Percentiles rank a stretch among this genome's conserved stretches.
Conservation (phyloP, 345 rosid genomes). For the Arabidopsis arenosa region DNA sequence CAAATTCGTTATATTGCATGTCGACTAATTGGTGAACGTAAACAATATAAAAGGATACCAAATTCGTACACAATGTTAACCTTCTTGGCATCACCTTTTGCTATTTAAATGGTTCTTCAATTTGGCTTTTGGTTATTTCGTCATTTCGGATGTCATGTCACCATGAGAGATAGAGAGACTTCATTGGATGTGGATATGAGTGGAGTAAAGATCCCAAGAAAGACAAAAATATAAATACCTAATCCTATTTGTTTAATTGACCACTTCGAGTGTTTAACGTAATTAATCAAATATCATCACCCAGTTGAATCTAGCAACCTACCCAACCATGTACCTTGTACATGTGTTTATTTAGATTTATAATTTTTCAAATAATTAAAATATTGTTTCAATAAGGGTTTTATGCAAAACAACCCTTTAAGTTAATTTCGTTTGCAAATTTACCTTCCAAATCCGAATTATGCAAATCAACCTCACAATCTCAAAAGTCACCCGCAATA, state of each 20-base stretch:
- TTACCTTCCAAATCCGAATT: too few relatives aligned
- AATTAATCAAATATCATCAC: constrained; percentile 29
- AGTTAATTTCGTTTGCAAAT: too few relatives aligned
- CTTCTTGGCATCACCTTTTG: constrained; percentile 25
- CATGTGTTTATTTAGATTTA: constrained; percentile 20
- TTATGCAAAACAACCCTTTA: too few relatives aligned
- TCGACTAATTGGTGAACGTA: constrained; percentile 12
- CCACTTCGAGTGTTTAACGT: constrained; percentile 31
- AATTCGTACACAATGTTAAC: constrained; percentile 2
- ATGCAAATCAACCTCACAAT: too few relatives aligned
- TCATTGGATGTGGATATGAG: constrained; percentile 45
- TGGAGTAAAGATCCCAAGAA: constrained; percentile 43
- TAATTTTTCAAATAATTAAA: not conserved
- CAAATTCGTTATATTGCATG: not conserved
- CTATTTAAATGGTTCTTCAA: not conserved
- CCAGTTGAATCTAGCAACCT: constrained; percentile 33
- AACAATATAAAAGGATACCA: not conserved
- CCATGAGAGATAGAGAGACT: constrained; percentile 19
- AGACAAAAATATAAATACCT: constrained; percentile 40
- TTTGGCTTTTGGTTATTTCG: constrained; percentile 29
- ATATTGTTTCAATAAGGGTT: not conserved
- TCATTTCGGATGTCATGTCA: constrained; percentile 49
- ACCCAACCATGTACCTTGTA: constrained; percentile 33
- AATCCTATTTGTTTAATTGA: constrained; percentile 36
- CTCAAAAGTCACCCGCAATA: too few relatives aligned